Evolutionary conservation across 345 rosid genomes (phyloP), one percentile per base, ranked within the genome.

Genomic region (Adansonia digitata): DNA sequence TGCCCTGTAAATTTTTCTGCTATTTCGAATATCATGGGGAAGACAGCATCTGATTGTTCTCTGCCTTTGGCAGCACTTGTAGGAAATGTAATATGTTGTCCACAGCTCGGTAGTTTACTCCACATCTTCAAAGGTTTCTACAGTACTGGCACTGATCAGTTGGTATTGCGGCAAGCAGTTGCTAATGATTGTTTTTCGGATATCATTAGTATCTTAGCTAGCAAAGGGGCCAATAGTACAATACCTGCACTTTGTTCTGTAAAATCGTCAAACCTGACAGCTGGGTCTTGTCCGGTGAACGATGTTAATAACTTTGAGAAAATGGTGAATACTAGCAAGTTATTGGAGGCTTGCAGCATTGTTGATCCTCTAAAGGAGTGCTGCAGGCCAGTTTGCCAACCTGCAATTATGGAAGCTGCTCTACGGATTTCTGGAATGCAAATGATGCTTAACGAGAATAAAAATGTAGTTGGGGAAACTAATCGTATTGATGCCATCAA

Each of bases 111-210:
- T 81, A 88, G 97, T 87, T 83, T 93, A 43, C 90, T 93, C 63
- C 97, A 87, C 82, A 86, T 94, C 49, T 89, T 93, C 83, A 96
- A 80, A 84, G 97, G 97, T 56, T 82, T 83, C 76, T 85, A 85
- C 78, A 72, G 84, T 69, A 72, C 73, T 77, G 80, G 81, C 75
- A 85, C 98, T 40, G 91, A 91, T 83, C 83, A 83, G 84, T 75
- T 94, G 93, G 97, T 87, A 78, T 78, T 94, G 77, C 84, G 82
- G 62, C 85, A 77, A 68, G 80, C 90, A 4, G 82, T 87, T 82
- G 97, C 98, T 81, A 74, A 80, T 84, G 96, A 95, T 90, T 95
- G 99, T 88, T 93, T 93, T 93, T 88, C 95, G 69, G 99, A 95
- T 88, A 86, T 93, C 91, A 79, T 91, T 83, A 88, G 93, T 51